Evolutionary conservation across 257 asterid species (phyloP).

Genomic region (Nicotiana undulata): DNA sequence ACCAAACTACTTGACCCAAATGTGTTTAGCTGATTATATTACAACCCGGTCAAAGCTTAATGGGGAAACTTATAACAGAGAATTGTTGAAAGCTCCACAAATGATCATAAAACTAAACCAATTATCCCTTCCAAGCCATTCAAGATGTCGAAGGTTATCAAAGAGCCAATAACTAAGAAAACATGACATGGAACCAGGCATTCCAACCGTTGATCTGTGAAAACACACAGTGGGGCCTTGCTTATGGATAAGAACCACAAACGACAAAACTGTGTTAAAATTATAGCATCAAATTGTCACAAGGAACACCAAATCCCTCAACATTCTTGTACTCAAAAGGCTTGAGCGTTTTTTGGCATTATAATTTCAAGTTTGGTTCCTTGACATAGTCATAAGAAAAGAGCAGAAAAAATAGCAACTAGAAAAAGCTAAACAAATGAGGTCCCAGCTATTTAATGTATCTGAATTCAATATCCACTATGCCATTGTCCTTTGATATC

Average conservation of each 20-base stretch:
- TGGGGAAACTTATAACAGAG: not conserved
- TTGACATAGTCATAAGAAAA: not conserved
- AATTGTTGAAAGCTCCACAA: not conserved
- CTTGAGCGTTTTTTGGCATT: not conserved
- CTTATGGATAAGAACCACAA: not conserved
- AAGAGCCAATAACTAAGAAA: not conserved
- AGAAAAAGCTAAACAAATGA: not conserved
- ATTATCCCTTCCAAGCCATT: not conserved
- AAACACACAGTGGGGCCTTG: not conserved
- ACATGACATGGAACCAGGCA: not conserved
- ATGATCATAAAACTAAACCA: not conserved
- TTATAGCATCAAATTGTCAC: not conserved
- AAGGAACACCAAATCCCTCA: constrained; percentile 1
- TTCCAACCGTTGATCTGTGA: not conserved
- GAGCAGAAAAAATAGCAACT: not conserved
- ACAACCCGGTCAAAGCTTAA: not conserved
- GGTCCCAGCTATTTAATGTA: not conserved
- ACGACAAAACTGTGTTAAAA: not conserved
- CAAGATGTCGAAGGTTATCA: not conserved
- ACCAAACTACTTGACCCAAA: not conserved
- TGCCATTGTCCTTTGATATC: not conserved
- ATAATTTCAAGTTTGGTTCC: not conserved
- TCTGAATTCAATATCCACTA: not conserved
- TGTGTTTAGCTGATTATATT: not conserved
- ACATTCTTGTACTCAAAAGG: not conserved